phyloP scores from a whole-genome alignment of 371 early-diverging fungal species.

The Haplosporangium sp. region DNA sequence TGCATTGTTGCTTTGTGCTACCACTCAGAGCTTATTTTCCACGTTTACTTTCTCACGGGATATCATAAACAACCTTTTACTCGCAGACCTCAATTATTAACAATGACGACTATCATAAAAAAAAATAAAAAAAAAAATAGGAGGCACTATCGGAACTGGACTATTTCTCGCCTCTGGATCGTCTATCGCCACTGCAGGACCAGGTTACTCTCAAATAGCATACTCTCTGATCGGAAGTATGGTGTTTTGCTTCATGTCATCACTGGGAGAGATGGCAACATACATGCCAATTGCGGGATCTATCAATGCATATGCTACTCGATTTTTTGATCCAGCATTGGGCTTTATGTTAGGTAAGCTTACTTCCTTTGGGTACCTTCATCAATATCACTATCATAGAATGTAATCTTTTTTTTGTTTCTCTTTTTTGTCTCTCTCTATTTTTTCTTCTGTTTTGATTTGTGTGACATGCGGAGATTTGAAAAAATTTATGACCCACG shows the following conservation, averaged over 20 bases:
- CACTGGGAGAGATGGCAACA: no score
- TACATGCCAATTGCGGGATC: no score
- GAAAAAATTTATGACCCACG: not conserved
- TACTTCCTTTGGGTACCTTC: no score
- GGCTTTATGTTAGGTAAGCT: constrained; percentile 89
- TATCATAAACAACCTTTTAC: no score
- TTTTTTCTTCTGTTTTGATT: not conserved
- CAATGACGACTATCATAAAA: not conserved
- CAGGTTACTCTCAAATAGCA: no score
- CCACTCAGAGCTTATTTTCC: not conserved
- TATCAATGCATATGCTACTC: constrained; percentile 87
- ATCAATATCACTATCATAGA: no score
- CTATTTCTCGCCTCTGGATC: no score
- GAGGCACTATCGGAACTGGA: no score
- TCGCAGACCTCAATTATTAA: not conserved
- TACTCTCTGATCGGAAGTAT: no score
- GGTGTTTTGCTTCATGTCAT: no score
- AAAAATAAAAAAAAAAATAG: constrained; percentile 58
- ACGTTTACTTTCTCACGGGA: not conserved
- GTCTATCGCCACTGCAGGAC: no score
- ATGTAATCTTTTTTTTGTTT: constrained; percentile 59
- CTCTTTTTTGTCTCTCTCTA: not conserved
- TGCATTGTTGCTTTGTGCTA: not conserved
- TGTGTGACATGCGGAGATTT: not conserved
- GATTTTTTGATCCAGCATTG: constrained; percentile 88